Percentiles rank a stretch among this genome's conserved stretches.
phyloP scores from a whole-genome alignment of 2,329 filamentous ascomycete species.

The Exophiala oligosperma region DNA sequence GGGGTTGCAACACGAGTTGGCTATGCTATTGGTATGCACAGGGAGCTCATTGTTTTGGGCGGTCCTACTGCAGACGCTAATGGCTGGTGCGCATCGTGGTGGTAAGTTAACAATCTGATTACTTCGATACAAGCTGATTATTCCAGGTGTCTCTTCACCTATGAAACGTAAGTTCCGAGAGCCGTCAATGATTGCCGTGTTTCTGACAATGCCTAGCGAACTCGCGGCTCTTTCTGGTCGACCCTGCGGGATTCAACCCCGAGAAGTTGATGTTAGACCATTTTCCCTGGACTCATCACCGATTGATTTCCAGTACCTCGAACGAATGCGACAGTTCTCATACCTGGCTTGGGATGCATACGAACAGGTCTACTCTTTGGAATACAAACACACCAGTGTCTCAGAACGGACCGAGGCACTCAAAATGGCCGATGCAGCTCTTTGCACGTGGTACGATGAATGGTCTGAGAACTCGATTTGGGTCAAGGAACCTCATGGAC shows the following conservation, averaged over 20 bases:
- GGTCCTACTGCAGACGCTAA: no score
- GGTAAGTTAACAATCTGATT: no score
- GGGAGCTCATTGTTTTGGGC: constrained; percentile 2
- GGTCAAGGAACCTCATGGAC: constrained; percentile 14
- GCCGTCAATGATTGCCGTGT: no score
- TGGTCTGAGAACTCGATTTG: constrained; percentile 5
- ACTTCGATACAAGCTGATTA: no score
- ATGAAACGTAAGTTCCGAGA: background rate
- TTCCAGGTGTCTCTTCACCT: background rate
- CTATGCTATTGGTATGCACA: constrained; percentile 18
- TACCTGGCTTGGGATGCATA: constrained; percentile 16
- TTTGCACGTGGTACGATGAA: constrained; percentile 9
- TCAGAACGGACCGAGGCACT: constrained; percentile 8
- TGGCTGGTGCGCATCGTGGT: constrained; percentile 6
- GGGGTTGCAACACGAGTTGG: constrained; percentile 9
- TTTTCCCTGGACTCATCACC: constrained; percentile 64
- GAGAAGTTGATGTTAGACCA: constrained; percentile 54
- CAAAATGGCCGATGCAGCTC: constrained; percentile 1
- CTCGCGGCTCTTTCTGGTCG: constrained; percentile 8
- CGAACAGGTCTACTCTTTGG: constrained; percentile 14
- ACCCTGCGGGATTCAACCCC: constrained; percentile 7
- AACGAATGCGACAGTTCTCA: constrained; percentile 16
- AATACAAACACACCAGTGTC: constrained; percentile 1
- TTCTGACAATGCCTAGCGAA: background rate
- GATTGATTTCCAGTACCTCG: constrained; percentile 16